Base-by-base conservation (phyloP, 345 rosid genomes). In the Salix koriyanagi region DNA sequence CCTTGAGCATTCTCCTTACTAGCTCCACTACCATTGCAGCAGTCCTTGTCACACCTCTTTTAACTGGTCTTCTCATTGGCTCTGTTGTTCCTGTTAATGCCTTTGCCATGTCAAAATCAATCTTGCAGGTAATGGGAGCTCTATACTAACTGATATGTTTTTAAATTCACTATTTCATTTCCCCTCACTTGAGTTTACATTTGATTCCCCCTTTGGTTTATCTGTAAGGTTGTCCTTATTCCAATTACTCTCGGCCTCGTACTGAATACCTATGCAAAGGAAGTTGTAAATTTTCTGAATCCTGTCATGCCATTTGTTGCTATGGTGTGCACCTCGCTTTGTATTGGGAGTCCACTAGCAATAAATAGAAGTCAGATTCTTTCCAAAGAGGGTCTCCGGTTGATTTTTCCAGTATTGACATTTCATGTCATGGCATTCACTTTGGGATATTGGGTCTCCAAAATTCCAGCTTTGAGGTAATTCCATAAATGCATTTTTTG, bases 311-410 rank as follows among this genome's bases (percentile, higher is more conserved):
- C 97, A 12, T 80, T 91, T 76, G 91, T 95, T 77, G 97, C 97
- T 52, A 95, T 95, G 99, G 80, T 91, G 58, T 95, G 99, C 71
- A 93, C 98, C 56, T 83, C 99, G 7, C 4, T 93, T 82, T 91
- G 99, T 78, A 93, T 95, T 46, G 98, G 99, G 50, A 93, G 99
- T 86, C 99, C 98, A 8, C 93, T 95, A 72, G 96, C 99, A 2
- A 85, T 93, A 73, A 95, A 93, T 56, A 88, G 80, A 73, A 81
- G 89, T 84, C 96, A 88, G 79, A 95, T 95, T 79, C 87, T 90
- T 37, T 95, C 97, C 25, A 66, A 74, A 60, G 87, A 90, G 71
- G 97, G 98, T 76, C 86, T 91, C 32, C 85, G 83, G 69, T 80
- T 93, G 88, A 78, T 91, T 84, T 76, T 93, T 85, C 99, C 98